Base-by-base conservation (phyloP, 495 filamentous ascomycete genomes). In the Pyrenula aspistea region DNA sequence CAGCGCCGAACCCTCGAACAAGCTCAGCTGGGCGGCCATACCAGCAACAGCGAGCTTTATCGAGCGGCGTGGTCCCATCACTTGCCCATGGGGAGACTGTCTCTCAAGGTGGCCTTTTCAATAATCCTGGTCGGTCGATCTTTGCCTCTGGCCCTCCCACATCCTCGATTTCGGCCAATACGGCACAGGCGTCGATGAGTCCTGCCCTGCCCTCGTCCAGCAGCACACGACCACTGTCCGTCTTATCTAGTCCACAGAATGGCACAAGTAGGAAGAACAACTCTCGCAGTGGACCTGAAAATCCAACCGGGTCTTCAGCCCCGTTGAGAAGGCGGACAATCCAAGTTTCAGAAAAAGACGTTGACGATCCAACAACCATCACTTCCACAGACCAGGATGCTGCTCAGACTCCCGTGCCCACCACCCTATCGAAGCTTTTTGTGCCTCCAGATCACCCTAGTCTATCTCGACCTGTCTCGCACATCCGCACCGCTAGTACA, bases 121-220 rank as follows among this genome's bases (percentile, higher is more conserved):
- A 63, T 51, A 65, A 66, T 12, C 65, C 68, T 19, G 62, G 56
- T 42, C 60, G 66, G 12, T 70, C 68, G 19, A 70, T 71, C 54
- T 70, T 71, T 60, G 63, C 67, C n/a, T 67, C 67, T 3, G 67
- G 67, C 23, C 67, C 68, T 49, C 68, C 68, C 10, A 69, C 67
- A 12, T 65, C 67, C 22, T 69, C 67, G 2, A 24, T 69, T 4
- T 69, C 67, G 1, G 64, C 59, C 49, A 69, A 65, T 31, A 65
- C 60, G 15, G 67, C 67, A 24, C 67, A 68, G 57, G 67, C 67
- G 15, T 69, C 67, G 20, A 67, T 69, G 64, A 68, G 64, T 36
- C 57, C 66, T 49, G 62, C 67, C 1, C 53, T 57, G 8, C 60
- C 31, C 15, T 42, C 64, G 8, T 55, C 60, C 11, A 62, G 58